phyloP scores from a whole-genome alignment of 2,329 filamentous ascomycete species.

The Epichloe hybrida region DNA sequence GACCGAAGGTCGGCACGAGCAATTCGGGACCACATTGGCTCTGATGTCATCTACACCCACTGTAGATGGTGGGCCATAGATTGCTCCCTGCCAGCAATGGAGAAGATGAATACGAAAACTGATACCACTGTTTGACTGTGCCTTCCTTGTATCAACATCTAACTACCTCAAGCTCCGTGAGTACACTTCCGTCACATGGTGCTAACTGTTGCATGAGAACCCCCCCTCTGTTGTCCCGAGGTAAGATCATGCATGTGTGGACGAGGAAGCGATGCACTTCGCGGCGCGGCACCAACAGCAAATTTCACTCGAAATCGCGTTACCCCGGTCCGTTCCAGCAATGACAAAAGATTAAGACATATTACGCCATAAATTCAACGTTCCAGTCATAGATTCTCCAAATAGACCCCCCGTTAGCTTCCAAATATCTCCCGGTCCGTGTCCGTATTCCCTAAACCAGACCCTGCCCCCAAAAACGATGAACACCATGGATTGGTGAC shows the following conservation, averaged over 20 bases:
- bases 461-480: neutral
- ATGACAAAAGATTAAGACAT: neutral
- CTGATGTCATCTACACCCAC: neutral
- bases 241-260: neutral
- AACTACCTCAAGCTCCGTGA: neutral
- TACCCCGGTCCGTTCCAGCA: neutral
- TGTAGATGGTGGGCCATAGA: neutral
- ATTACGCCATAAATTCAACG: slow-evolving; percentile 3
- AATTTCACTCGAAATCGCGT: neutral
- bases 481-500: neutral
- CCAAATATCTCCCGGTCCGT: neutral
- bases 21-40: neutral
- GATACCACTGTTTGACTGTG: neutral
- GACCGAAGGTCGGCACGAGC: neutral
- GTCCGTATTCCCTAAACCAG: neutral
- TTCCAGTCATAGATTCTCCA: slow-evolving; percentile 1
- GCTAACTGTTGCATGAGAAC: neutral
- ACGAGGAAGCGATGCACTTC: neutral
- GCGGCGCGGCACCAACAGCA: neutral
- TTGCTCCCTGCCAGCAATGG: neutral
- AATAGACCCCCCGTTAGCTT: neutral
- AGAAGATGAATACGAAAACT: too few species aligned
- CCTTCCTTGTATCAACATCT: neutral
- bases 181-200: neutral
- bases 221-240: neutral